Conservation (phyloP, 129 eudicot species). For the Lactuca saligna region DNA sequence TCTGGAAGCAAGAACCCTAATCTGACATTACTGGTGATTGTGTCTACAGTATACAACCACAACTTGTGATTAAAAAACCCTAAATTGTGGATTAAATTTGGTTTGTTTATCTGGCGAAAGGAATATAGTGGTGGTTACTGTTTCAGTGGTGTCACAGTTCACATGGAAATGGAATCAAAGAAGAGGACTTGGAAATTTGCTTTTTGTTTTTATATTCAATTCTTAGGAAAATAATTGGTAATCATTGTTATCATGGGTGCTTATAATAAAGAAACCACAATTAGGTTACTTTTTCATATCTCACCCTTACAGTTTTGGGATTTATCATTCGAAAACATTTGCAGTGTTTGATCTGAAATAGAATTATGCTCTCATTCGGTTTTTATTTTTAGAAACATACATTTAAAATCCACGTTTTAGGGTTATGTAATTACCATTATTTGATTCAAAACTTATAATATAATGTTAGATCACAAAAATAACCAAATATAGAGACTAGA, state of each 20-base stretch:
- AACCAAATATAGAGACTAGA: too few relatives aligned
- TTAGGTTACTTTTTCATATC: conserved; percentile 22
- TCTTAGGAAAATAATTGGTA: conserved; percentile 31
- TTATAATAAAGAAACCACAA: conserved; percentile 20
- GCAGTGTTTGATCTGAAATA: too few relatives aligned
- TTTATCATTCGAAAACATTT: background rate
- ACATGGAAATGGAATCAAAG: conserved; percentile 35
- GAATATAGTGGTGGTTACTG: conserved; percentile 34
- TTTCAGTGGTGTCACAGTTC: conserved; percentile 5
- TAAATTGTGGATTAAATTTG: conserved; percentile 19
- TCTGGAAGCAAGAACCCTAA: conserved; percentile 36
- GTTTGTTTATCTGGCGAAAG: conserved; percentile 19
- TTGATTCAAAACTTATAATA: too few relatives aligned
- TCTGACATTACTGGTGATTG: conserved; percentile 34
- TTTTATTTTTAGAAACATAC: too few relatives aligned
- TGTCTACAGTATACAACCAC: conserved; percentile 20
- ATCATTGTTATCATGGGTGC: conserved; percentile 39
- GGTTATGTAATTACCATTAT: too few relatives aligned
- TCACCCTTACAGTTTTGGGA: conserved; percentile 4
- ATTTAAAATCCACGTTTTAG: too few relatives aligned
- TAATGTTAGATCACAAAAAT: too few relatives aligned
- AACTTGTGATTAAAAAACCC: conserved; percentile 24
- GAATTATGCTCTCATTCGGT: too few relatives aligned
- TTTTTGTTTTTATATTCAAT: background rate
- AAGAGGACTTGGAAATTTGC: conserved; percentile 10